Conservation (phyloP, 768 basidiomycete genomes). For the Cystoderma amianthinum region DNA sequence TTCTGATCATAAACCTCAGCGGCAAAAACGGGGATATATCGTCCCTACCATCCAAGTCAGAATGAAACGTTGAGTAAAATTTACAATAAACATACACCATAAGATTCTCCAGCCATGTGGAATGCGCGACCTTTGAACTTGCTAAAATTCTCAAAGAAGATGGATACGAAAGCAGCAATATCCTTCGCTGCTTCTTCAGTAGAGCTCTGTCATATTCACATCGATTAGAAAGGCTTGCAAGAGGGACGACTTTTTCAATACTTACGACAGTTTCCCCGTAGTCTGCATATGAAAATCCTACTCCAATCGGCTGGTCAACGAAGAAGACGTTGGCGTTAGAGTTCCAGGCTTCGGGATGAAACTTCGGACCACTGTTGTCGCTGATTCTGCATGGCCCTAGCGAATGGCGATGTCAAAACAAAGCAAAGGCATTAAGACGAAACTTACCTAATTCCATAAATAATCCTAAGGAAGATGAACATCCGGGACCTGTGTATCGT, state of each 20-base stretch:
- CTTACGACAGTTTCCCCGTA: slow-evolving; percentile 61
- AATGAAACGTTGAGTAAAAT: background rate
- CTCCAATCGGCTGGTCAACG: slow-evolving; percentile 58
- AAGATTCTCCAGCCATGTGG: slow-evolving; percentile 71
- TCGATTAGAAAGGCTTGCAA: slow-evolving; percentile 35
- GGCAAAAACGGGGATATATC: slow-evolving; percentile 71
- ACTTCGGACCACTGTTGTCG: slow-evolving; percentile 39
- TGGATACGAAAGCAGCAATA: slow-evolving; percentile 61
- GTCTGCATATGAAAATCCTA: slow-evolving; percentile 69
- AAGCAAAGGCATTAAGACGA: slow-evolving; percentile 5
- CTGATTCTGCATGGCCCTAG: slow-evolving; percentile 64
- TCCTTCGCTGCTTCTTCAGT: slow-evolving; percentile 65
- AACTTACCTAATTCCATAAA: slow-evolving; percentile 69
- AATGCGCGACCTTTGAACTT: slow-evolving; percentile 63
- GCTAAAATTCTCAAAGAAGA: slow-evolving; percentile 71
- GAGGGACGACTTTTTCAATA: slow-evolving; percentile 53
- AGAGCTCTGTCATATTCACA: slow-evolving; percentile 32
- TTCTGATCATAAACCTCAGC: slow-evolving; percentile 76
- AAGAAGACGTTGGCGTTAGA: slow-evolving; percentile 58
- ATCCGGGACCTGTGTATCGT: slow-evolving; percentile 25
- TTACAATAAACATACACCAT: slow-evolving; percentile 43
- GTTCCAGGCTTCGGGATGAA: slow-evolving; percentile 63
- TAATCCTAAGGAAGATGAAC: slow-evolving; percentile 46
- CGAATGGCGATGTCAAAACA: background rate
- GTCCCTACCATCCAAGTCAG: slow-evolving; percentile 36